These are phyloP conservation scores for Meyerozyma athensensis DNA, from an alignment of 1,139 yeast genomes.

Conservation along the genomic window DNA sequence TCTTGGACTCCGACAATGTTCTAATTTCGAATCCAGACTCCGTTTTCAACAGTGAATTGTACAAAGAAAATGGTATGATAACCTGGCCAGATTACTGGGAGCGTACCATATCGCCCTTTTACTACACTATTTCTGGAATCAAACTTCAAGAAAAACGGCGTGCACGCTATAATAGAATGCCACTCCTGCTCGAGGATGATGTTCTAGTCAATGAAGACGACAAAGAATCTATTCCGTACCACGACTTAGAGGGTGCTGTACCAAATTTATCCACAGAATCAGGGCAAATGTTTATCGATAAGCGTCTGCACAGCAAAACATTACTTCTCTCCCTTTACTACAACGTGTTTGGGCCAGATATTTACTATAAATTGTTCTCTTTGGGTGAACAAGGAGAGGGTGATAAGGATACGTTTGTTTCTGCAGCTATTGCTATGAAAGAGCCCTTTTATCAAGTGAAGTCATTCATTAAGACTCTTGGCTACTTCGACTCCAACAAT, in stretches of 20 bases:
- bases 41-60: conserved; percentile 27
- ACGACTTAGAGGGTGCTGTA: conserved; percentile 52
- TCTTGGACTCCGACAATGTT: conserved; percentile 16
- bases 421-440: conserved; percentile 14
- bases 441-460: conserved; percentile 50
- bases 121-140: conserved; percentile 12
- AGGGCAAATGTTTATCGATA: conserved; percentile 55
- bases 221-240: conserved; percentile 25
- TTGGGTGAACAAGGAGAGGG: conserved; percentile 61
- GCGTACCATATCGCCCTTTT: conserved; percentile 14
- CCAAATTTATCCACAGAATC: conserved; percentile 63
- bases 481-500: conserved; percentile 6
- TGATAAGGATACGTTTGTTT: conserved; percentile 18
- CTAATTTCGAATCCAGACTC: conserved; percentile 13
- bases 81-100: conserved; percentile 19
- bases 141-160: conserved; percentile 6
- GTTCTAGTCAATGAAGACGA: conserved; percentile 8
- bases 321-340: conserved; percentile 50
- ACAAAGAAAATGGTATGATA: conserved; percentile 13
- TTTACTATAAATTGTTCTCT: conserved; percentile 51
- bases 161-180: conserved; percentile 1
- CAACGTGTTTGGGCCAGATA: conserved; percentile 54
- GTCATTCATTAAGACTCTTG: conserved; percentile 16
- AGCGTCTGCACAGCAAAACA: conserved; percentile 49
- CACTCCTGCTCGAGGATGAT: not conserved